A percentile compares a stretch with the other conserved stretches of the same genome.
These are phyloP conservation scores for Zygotorulaspora chibaensis DNA, from an alignment of 805 yeast species.

Conservation along the genomic window DNA sequence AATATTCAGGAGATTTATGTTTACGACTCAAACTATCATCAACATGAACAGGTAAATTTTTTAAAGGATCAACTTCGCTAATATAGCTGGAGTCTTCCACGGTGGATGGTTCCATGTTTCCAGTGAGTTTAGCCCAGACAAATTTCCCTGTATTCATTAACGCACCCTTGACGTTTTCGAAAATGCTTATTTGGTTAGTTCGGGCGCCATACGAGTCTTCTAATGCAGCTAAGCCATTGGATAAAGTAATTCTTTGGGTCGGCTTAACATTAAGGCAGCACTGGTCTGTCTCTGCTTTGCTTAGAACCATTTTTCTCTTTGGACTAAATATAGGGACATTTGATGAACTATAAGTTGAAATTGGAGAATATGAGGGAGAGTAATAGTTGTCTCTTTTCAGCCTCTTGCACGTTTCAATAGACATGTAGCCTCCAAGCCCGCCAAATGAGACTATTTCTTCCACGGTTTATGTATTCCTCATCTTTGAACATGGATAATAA, in stretches of 20 bases:
- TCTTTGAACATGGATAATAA: too few relatives aligned
- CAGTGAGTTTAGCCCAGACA: conserved; percentile 5
- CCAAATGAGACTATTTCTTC: not conserved
- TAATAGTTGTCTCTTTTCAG: conserved; percentile 15
- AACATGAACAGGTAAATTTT: not conserved
- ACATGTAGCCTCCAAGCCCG: conserved; percentile 9
- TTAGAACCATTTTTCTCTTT: conserved; percentile 18
- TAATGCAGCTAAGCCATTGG: conserved; percentile 1
- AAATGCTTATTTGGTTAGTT: conserved; percentile 2
- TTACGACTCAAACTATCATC: not conserved
- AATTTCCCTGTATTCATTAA: conserved; percentile 13
- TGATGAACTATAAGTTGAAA: conserved; percentile 22
- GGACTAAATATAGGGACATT: conserved; percentile 19
- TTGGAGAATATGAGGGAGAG: conserved; percentile 19
- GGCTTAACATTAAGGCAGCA: not conserved
- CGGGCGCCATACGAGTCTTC: not conserved
- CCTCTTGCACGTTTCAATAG: conserved; percentile 18
- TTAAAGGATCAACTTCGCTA: not conserved
- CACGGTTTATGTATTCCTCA: not conserved
- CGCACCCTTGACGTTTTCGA: conserved; percentile 8
- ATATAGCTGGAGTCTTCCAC: not conserved
- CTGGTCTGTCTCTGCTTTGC: conserved; percentile 2
- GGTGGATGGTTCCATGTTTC: not conserved
- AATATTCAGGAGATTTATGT: not conserved
- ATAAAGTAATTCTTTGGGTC: not conserved